A percentile compares a stretch with the other conserved stretches of the same genome.
Evolutionary conservation across 1,284 basidiomycete genomes (phyloP).

Genomic region (Austroboletus novae-zelandiae): DNA sequence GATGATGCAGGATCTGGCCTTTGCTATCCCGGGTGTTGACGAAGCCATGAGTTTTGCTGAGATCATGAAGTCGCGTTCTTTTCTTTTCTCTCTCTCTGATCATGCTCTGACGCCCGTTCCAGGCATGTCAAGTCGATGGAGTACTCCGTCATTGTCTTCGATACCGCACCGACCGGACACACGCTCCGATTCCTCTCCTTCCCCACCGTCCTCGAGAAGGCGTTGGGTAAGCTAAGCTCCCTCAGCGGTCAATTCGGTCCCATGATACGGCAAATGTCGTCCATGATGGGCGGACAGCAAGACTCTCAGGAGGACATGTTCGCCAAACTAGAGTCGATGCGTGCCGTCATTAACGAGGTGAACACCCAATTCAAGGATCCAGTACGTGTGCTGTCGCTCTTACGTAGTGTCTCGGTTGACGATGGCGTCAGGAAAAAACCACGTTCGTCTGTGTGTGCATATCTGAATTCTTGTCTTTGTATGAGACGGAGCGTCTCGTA

Average conservation of each 20-base stretch:
- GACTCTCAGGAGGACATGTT: slow-evolving; percentile 97
- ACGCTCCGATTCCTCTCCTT: slow-evolving; percentile 98
- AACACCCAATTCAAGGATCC: slow-evolving; percentile 99
- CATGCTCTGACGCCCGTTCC: slow-evolving; percentile 5
- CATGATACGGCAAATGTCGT: slow-evolving; percentile 94
- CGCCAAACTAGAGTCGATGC: slow-evolving; percentile 96
- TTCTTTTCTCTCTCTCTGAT: neutral
- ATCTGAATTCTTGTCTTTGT: slow-evolving; percentile 96
- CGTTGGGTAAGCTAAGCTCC: slow-evolving; percentile 90
- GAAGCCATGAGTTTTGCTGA: slow-evolving; percentile 99
- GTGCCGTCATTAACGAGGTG: slow-evolving; percentile 95
- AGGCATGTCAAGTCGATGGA: slow-evolving; percentile 99
- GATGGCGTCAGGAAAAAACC: slow-evolving; percentile 77
- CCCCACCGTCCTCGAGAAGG: slow-evolving; percentile 97
- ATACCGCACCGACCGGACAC: slow-evolving; percentile 98
- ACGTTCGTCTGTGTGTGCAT: slow-evolving; percentile 99
- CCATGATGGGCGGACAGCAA: slow-evolving; percentile 89
- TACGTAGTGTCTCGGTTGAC: too few species aligned
- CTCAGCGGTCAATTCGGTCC: slow-evolving; percentile 93
- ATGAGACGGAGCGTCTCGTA: slow-evolving; percentile 97
- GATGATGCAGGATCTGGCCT: slow-evolving; percentile 99
- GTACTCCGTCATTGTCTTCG: slow-evolving; percentile 98
- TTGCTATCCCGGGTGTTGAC: slow-evolving; percentile 98
- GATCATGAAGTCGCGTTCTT: slow-evolving; percentile 89
- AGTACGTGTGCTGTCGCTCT: slow-evolving; percentile 45